These are phyloP conservation scores for Melampsora americana DNA, from an alignment of 1,284 basidiomycete genomes.

Conservation along the genomic window DNA sequence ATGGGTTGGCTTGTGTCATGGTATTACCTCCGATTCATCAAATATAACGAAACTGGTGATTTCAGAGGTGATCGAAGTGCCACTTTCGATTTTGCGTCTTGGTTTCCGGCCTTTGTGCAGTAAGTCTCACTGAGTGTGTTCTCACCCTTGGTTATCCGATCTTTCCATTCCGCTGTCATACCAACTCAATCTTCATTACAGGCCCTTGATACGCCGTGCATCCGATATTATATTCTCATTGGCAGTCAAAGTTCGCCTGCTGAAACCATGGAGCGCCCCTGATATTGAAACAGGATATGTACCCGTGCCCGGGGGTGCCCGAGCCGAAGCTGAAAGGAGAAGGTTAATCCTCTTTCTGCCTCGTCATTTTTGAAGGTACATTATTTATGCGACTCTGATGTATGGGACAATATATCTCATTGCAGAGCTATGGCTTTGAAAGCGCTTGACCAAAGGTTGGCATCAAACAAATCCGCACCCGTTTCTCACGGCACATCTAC, in stretches of 20 bases:
- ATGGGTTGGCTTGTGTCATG: constrained; percentile 96
- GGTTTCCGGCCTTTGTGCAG: constrained; percentile 95
- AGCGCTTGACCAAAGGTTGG: constrained; percentile 86
- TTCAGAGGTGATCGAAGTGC: constrained; percentile 81
- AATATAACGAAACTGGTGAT: constrained; percentile 63
- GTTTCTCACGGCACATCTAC: constrained; percentile 11
- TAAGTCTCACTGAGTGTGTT: constrained; percentile 56
- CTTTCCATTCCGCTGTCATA: neutral
- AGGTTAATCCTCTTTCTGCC: constrained; percentile 61
- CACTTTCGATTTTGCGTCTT: constrained; percentile 89
- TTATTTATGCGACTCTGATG: neutral
- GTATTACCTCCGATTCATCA: constrained; percentile 94
- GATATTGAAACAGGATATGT: constrained; percentile 67
- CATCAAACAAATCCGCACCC: constrained; percentile 53
- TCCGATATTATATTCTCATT: constrained; percentile 68
- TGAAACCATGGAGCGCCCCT: constrained; percentile 72
- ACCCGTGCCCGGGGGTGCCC: constrained; percentile 75
- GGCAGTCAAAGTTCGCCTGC: constrained; percentile 63
- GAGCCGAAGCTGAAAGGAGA: constrained; percentile 88
- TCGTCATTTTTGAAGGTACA: neutral
- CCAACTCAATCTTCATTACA: neutral
- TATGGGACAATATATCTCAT: constrained; percentile 44
- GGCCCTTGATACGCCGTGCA: constrained; percentile 66
- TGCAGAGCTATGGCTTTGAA: constrained; percentile 83
- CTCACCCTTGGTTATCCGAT: neutral